phyloP scores from a whole-genome alignment of 2,329 filamentous ascomycete genomes.

The Blastomyces gilchristii region DNA sequence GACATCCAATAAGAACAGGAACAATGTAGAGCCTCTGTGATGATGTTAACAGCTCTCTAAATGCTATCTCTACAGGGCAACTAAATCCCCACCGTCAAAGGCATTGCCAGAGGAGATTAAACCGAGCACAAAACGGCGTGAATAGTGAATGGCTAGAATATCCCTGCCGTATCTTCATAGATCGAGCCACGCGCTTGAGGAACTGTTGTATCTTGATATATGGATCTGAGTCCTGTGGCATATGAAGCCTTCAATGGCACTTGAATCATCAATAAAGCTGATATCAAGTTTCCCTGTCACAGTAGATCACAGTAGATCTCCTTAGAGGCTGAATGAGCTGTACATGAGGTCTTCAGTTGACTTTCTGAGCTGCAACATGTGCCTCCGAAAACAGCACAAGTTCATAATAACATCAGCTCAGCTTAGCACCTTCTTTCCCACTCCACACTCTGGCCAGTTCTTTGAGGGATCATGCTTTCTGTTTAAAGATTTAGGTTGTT shows the following conservation, averaged over 20 bases:
- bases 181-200: conserved; percentile 32
- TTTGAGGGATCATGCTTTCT: too few relatives aligned
- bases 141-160: conserved; percentile 35
- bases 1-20: too few relatives aligned
- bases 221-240: conserved; percentile 36
- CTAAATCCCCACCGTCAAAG: conserved; percentile 42
- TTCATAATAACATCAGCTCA: too few relatives aligned
- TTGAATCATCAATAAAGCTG: background rate
- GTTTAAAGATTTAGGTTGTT: too few relatives aligned
- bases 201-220: conserved; percentile 31
- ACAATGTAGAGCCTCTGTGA: conserved; percentile 15
- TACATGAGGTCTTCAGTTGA: too few relatives aligned
- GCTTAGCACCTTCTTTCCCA: too few relatives aligned
- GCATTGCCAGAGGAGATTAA: conserved; percentile 38
- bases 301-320: too few relatives aligned
- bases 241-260: conserved; percentile 18
- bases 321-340: too few relatives aligned
- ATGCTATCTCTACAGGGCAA: conserved; percentile 35
- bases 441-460: too few relatives aligned
- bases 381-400: too few relatives aligned
- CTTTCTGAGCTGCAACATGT: too few relatives aligned
- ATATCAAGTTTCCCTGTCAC: background rate
- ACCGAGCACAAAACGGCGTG: conserved; percentile 39
- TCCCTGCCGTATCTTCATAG: conserved; percentile 38
- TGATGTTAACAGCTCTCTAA: conserved; percentile 41